Evolutionary conservation across 1,284 basidiomycete species (phyloP).

Genomic region (Pterulicium gracile): DNA sequence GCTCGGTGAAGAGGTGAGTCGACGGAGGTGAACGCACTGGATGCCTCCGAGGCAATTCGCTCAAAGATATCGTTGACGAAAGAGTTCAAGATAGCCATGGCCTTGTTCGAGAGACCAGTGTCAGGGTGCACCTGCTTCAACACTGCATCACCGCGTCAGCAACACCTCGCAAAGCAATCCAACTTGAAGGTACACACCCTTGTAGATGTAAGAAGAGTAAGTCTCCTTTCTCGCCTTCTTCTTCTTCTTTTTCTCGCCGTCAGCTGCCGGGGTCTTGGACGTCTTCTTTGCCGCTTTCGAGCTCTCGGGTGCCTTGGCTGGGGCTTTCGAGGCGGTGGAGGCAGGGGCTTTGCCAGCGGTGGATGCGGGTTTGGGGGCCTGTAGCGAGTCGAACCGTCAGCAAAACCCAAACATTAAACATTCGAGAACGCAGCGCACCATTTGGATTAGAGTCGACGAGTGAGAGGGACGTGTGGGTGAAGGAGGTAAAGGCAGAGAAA

Average conservation of each 20-base stretch:
- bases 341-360: constrained; percentile 79
- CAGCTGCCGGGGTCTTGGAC: constrained; percentile 50
- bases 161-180: constrained; percentile 1
- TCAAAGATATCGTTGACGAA: constrained; percentile 94
- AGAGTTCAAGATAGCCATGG: constrained; percentile 90
- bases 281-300: constrained; percentile 82
- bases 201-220: constrained; percentile 93
- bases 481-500: constrained; percentile 14
- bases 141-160: constrained; percentile 32
- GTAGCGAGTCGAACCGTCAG: constrained; percentile 20
- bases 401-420: not conserved
- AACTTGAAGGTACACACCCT: constrained; percentile 40
- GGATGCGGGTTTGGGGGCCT: constrained; percentile 76
- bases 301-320: constrained; percentile 44
- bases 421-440: not conserved
- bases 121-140: constrained; percentile 93
- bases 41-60: constrained; percentile 84
- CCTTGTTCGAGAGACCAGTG: constrained; percentile 96
- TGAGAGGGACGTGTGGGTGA: constrained; percentile 9
- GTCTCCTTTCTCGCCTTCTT: constrained; percentile 87
- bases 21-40: constrained; percentile 38
- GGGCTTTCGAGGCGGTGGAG: constrained; percentile 55
- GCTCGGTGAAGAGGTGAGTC: constrained; percentile 5
- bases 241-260: constrained; percentile 82
- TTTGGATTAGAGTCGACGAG: not conserved